Evolutionary conservation across 2,329 filamentous ascomycete species (phyloP).

Genomic region (Neoscytalidium dimidiatum): DNA sequence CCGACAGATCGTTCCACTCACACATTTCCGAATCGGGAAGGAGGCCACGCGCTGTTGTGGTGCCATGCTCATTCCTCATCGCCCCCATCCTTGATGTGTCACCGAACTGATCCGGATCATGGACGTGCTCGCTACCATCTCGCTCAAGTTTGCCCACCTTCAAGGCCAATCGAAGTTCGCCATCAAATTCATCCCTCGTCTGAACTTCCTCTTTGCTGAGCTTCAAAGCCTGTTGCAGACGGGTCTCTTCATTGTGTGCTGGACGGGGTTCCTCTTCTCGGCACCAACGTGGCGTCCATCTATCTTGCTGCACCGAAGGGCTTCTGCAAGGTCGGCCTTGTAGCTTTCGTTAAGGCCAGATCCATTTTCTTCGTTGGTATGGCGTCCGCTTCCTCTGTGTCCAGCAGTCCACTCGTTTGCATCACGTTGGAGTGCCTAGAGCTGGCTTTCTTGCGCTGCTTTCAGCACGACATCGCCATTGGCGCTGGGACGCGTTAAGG

Average conservation of each 20-base stretch:
- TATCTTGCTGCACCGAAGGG: neutral
- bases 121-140: neutral
- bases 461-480: neutral
- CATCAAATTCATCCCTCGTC: neutral
- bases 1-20: neutral
- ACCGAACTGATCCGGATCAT: neutral
- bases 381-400: neutral
- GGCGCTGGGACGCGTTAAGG: neutral
- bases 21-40: neutral
- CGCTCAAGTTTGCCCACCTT: neutral
- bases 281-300: neutral
- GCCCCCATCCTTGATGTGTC: conserved; percentile 10
- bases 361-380: neutral
- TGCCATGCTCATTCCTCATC: neutral
- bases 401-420: neutral
- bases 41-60: neutral
- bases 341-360: neutral
- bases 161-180: neutral
- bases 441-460: neutral
- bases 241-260: neutral
- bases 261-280: neutral
- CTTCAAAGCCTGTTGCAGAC: neutral
- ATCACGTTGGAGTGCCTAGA: neutral
- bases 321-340: conserved; percentile 4
- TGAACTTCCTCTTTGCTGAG: neutral